Conservation (phyloP, 2,329 filamentous ascomycete genomes). For the Aspergillus sp. region DNA sequence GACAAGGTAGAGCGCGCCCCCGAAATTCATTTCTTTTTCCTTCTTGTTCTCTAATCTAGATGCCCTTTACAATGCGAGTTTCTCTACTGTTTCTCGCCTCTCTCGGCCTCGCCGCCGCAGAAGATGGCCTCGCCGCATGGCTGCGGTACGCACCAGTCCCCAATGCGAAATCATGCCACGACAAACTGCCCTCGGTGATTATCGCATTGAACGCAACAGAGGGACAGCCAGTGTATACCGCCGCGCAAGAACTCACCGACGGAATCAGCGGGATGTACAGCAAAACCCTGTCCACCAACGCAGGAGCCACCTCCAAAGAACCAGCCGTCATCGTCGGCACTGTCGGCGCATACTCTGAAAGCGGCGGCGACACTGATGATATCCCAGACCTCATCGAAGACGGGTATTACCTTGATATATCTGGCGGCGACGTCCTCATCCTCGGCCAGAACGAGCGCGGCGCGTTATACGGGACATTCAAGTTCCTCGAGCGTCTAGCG, state of each 20-base stretch:
- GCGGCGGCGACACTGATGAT: slow-evolving; percentile 15
- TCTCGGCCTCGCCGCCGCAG: slow-evolving; percentile 45
- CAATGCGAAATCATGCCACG: slow-evolving; percentile 36
- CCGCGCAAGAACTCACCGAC: slow-evolving; percentile 58
- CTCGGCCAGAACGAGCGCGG: slow-evolving; percentile 66
- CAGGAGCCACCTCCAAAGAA: not conserved
- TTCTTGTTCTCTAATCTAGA: no score
- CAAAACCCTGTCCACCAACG: slow-evolving; percentile 38
- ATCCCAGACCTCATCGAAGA: slow-evolving; percentile 34
- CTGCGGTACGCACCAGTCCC: slow-evolving; percentile 61
- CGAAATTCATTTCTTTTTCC: no score
- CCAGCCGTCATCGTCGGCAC: slow-evolving; percentile 26
- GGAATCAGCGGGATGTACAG: slow-evolving; percentile 60
- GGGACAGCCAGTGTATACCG: slow-evolving; percentile 59
- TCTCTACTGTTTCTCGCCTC: not conserved
- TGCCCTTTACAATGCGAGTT: not conserved
- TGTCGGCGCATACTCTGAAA: slow-evolving; percentile 28
- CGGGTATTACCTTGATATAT: slow-evolving; percentile 61
- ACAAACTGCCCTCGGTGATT: slow-evolving; percentile 50
- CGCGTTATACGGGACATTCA: slow-evolving; percentile 67
- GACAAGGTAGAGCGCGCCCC: no score
- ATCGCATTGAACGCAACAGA: slow-evolving; percentile 55
- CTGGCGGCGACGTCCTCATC: slow-evolving; percentile 53
- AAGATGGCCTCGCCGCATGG: slow-evolving; percentile 64
- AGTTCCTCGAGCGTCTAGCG: slow-evolving; percentile 66